A percentile compares a stretch with the other conserved stretches of the same genome.
These are phyloP conservation scores for Lagenidium sp. DNA, from an alignment of 352 stramenopile species.

Conservation along the genomic window DNA sequence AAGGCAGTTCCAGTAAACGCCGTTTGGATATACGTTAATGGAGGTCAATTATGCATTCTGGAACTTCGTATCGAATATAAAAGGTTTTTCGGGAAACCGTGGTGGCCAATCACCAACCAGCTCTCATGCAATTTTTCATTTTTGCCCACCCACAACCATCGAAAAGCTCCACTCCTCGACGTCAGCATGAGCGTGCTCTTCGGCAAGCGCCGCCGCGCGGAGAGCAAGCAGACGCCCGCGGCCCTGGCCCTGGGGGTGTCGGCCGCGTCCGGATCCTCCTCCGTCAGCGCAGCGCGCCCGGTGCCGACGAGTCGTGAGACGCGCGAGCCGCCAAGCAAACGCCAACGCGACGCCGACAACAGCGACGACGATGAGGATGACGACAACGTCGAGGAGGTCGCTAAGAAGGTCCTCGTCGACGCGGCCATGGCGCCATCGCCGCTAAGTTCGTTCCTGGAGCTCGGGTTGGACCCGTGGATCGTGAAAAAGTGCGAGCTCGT, in stretches of 20 bases:
- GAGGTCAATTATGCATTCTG: no score
- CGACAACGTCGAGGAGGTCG: background rate
- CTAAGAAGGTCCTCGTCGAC: constrained; percentile 38
- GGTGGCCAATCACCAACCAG: no score
- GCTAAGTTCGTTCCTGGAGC: constrained; percentile 74
- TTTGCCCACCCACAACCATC: no score
- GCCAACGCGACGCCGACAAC: background rate
- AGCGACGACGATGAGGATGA: constrained; percentile 4
- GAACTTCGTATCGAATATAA: no score
- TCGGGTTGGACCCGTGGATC: constrained; percentile 84
- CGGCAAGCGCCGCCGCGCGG: constrained; percentile 49
- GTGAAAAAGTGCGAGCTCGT: constrained; percentile 78
- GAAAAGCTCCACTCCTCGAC: no score
- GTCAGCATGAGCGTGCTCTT: constrained; percentile 74
- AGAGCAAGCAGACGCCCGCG: constrained; percentile 10
- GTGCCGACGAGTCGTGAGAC: background rate
- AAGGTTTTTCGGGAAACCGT: no score
- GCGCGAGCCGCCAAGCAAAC: background rate
- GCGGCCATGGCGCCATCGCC: constrained; percentile 19
- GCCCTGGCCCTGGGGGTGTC: no score
- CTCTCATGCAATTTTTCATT: no score
- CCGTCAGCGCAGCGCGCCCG: background rate
- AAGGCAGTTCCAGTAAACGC: no score
- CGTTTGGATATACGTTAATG: no score
- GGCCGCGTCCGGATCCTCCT: background rate